Base-by-base conservation (phyloP, 257 asterid species). In the Agastache rugosa region DNA sequence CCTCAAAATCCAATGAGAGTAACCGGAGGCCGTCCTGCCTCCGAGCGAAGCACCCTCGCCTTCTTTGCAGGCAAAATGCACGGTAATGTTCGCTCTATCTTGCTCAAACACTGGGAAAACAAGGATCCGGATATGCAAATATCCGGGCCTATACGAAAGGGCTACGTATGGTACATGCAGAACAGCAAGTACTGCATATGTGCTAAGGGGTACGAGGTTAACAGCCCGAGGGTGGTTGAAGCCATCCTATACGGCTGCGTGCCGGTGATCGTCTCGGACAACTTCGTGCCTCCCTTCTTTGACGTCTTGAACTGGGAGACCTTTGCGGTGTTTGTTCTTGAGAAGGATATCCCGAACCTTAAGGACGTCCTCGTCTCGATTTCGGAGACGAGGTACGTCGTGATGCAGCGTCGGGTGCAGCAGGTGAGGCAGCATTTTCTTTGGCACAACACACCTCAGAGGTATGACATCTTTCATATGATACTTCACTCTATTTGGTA, bases 41-140 rank as follows among this genome's bases (percentile, higher is more conserved):
- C 85, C 29, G 16, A 67, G 29, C 79, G 88, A 1, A 76, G 51
- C 50, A 75, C 77, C 73, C 85, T 84, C 11, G 88, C 88, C 62
- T 84, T 84, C 69, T 84, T 81, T 15, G 88, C 88, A 0, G 88
- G 88, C 42, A 72, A 84, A 41, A 81, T 81, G 88, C 88, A 84
- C 56, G 88, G 88, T 2, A 37, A 66, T 0, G 69, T 79, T 6
- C 88, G 88, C 4, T 79, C 84, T 0, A 48, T 79, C 23, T 11
- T 84, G 11, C 47, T 84, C 54, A 34, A 77, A 22, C 72, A 81
- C 29, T 84, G 88, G 86, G 70, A 78, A 45, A 81, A 84, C 80
- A 84, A 78, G 73, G 88, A 81, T 19, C 86, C 86, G n/a, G 82
- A 81, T 45, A 81, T 84, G 86, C 77, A 69, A 27, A 84, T 84